These are phyloP conservation scores for Naumovozyma dairenensis DNA, from an alignment of 805 yeast genomes.

Conservation along the genomic window DNA sequence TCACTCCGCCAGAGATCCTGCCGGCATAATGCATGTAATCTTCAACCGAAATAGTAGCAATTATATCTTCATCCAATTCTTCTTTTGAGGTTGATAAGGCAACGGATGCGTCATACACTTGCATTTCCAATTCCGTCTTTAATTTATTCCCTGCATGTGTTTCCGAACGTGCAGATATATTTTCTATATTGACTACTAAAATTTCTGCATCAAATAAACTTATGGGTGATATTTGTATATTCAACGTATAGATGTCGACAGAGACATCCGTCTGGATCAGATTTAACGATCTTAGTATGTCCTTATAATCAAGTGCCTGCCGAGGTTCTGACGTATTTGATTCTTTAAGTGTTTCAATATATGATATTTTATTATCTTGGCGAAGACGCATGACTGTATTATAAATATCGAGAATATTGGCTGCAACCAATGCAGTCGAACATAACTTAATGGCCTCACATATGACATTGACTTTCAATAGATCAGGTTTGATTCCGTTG, in stretches of 20 bases:
- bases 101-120: conserved; percentile 52
- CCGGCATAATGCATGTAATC: conserved; percentile 48
- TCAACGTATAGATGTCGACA: conserved; percentile 45
- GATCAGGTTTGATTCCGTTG: conserved; percentile 43
- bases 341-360: conserved; percentile 63
- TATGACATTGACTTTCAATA: conserved; percentile 41
- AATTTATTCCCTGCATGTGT: conserved; percentile 29
- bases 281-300: conserved; percentile 23
- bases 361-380: conserved; percentile 63
- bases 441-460: conserved; percentile 49
- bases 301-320: conserved; percentile 20
- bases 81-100: conserved; percentile 54
- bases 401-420: conserved; percentile 69
- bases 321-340: conserved; percentile 31
- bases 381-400: conserved; percentile 61
- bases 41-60: conserved; percentile 38
- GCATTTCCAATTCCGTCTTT: conserved; percentile 50
- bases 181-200: conserved; percentile 49
- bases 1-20: conserved; percentile 66
- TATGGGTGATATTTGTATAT: conserved; percentile 71
- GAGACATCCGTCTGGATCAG: conserved; percentile 57
- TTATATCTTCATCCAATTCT: conserved; percentile 40
- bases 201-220: conserved; percentile 72
- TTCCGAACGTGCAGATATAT: conserved; percentile 41
- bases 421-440: conserved; percentile 76